These are phyloP conservation scores for Hypoxylon sp. DNA, from an alignment of 2,329 filamentous ascomycete genomes.

Conservation along the genomic window DNA sequence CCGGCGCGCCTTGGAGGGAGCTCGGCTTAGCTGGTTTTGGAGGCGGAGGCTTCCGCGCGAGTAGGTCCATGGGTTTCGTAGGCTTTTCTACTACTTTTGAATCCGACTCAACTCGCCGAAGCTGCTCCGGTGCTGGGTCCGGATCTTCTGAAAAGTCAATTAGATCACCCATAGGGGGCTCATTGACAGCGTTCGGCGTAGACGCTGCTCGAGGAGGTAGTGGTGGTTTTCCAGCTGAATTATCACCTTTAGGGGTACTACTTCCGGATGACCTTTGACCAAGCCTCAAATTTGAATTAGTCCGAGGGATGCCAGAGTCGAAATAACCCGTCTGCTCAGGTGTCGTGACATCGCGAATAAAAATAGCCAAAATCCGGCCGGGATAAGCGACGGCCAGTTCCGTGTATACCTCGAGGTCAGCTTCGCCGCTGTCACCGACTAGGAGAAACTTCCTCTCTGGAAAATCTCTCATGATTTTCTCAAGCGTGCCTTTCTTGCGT, in stretches of 20 bases:
- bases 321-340: slow-evolving; percentile 81
- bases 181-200: slow-evolving; percentile 47
- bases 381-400: slow-evolving; percentile 90
- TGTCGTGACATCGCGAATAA: slow-evolving; percentile 96
- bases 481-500: slow-evolving; percentile 88
- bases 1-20: slow-evolving; percentile 62
- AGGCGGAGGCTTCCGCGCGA: slow-evolving; percentile 58
- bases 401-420: slow-evolving; percentile 96
- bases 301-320: slow-evolving; percentile 66
- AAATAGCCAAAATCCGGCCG: slow-evolving; percentile 84
- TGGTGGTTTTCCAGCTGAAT: slow-evolving; percentile 48
- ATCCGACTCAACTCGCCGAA: slow-evolving; percentile 53
- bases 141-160: slow-evolving; percentile 72
- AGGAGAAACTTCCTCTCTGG: slow-evolving; percentile 90
- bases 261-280: slow-evolving; percentile 38
- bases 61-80: slow-evolving; percentile 51
- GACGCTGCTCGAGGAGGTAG: slow-evolving; percentile 53
- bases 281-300: slow-evolving; percentile 23
- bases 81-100: slow-evolving; percentile 48
- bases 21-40: slow-evolving; percentile 71
- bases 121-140: slow-evolving; percentile 59
- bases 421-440: slow-evolving; percentile 95
- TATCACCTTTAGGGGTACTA: slow-evolving; percentile 36
- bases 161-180: slow-evolving; percentile 66
- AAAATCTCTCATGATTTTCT: slow-evolving; percentile 89